These are phyloP conservation scores for Coemansia sp. DNA, from an alignment of 192 early-diverging fungal genomes.

Conservation along the genomic window DNA sequence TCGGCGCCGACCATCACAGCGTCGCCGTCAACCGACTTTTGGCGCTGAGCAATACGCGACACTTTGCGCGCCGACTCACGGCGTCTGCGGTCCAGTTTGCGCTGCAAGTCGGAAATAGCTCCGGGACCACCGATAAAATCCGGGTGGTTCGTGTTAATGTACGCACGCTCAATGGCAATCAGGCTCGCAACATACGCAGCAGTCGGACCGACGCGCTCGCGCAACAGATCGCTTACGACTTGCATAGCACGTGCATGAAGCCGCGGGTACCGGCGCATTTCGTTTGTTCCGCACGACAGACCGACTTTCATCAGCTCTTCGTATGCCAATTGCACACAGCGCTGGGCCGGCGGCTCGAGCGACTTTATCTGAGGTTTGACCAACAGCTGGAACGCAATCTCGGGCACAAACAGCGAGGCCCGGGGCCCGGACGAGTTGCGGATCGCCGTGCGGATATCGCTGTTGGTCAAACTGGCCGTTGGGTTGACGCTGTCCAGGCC, in stretches of 20 bases:
- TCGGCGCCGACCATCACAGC: conserved; percentile 36
- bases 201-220: conserved; percentile 72
- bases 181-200: conserved; percentile 75
- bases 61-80: conserved; percentile 53
- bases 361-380: conserved; percentile 79
- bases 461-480: conserved; percentile 65
- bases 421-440: conserved; percentile 80
- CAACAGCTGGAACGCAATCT: conserved; percentile 80
- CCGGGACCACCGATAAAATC: conserved; percentile 79
- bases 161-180: conserved; percentile 77
- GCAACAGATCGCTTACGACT: conserved; percentile 74
- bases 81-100: conserved; percentile 64
- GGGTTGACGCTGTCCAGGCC: conserved; percentile 73
- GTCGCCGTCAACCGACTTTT: conserved; percentile 41
- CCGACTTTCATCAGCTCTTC: conserved; percentile 81
- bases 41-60: conserved; percentile 19
- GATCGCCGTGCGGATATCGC: conserved; percentile 79
- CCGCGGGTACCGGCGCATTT: conserved; percentile 74
- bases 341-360: conserved; percentile 71
- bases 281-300: conserved; percentile 73
- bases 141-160: conserved; percentile 85
- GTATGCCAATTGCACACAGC: conserved; percentile 80
- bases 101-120: conserved; percentile 71
- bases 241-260: conserved; percentile 72
- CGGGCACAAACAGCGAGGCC: conserved; percentile 79